Evolutionary conservation across 805 yeast genomes (phyloP).

Genomic region (Starmerella khaoyaiensis): DNA sequence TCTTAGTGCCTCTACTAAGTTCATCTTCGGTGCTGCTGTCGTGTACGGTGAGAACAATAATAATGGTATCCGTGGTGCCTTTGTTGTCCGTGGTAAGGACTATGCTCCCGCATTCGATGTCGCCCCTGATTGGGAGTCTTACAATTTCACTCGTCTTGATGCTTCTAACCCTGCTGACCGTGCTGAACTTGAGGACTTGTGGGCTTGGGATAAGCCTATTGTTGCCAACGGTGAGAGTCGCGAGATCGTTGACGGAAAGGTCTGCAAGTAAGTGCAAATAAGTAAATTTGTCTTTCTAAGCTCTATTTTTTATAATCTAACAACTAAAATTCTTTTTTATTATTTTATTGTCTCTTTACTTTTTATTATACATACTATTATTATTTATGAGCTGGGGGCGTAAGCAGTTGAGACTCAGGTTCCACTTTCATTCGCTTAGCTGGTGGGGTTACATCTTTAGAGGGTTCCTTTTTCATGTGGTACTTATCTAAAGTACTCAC

Average conservation of each 20-base stretch:
- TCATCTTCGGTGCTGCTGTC: conserved; percentile 83
- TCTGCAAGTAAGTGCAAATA: conserved; percentile 87
- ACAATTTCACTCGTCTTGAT: conserved; percentile 71
- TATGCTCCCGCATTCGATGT: conserved; percentile 84
- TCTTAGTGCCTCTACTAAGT: conserved; percentile 80
- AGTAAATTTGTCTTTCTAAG: no score
- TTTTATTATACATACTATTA: no score
- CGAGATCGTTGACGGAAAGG: conserved; percentile 96
- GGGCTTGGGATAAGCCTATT: conserved; percentile 98
- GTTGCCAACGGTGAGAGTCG: conserved; percentile 60
- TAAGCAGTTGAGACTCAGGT: no score
- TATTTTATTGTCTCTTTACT: not conserved
- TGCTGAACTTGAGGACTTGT: conserved; percentile 74
- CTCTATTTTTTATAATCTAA: no score
- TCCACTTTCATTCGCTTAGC: no score
- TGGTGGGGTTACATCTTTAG: no score
- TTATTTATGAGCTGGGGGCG: no score
- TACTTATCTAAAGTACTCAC: no score
- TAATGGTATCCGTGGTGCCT: conserved; percentile 94
- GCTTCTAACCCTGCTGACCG: conserved; percentile 61
- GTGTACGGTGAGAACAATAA: conserved; percentile 98
- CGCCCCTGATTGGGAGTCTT: conserved; percentile 99
- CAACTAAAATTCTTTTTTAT: no score
- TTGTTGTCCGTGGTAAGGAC: conserved; percentile 92
- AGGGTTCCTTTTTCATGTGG: no score